phyloP scores from a whole-genome alignment of 2,329 filamentous ascomycete genomes.

The Claviceps maximensis region DNA sequence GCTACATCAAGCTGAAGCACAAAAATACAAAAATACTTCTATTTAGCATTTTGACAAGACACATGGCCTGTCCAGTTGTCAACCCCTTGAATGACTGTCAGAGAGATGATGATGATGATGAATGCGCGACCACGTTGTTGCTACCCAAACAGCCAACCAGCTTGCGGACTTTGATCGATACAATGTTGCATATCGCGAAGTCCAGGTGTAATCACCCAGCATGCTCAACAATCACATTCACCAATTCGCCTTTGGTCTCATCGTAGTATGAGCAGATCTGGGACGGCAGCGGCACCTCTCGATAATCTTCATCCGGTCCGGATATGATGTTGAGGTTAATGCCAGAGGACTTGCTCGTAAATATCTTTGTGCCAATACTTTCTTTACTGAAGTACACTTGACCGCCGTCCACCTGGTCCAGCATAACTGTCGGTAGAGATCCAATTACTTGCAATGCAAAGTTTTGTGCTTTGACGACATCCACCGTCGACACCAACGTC shows the following conservation, averaged over 20 bases:
- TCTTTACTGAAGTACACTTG: conserved; percentile 76
- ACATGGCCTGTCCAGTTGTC: neutral
- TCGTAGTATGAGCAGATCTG: conserved; percentile 74
- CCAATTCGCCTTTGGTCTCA: conserved; percentile 55
- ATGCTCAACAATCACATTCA: conserved; percentile 93
- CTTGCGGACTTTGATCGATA: neutral
- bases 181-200: neutral
- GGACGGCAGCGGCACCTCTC: conserved; percentile 75
- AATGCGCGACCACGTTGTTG: neutral
- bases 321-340: conserved; percentile 77
- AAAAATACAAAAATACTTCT: neutral
- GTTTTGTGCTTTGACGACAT: conserved; percentile 89
- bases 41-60: neutral
- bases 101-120: neutral
- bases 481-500: conserved; percentile 76
- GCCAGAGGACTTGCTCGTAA: conserved; percentile 74
- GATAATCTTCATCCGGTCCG: conserved; percentile 64
- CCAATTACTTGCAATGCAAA: conserved; percentile 91
- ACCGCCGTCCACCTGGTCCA: conserved; percentile 89
- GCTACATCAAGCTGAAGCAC: neutral
- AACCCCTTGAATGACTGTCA: neutral
- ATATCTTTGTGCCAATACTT: conserved; percentile 66
- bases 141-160: neutral
- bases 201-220: conserved; percentile 44
- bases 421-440: conserved; percentile 69